phyloP scores from a whole-genome alignment of 257 asterid genomes.

The Penstemon newberryi region DNA sequence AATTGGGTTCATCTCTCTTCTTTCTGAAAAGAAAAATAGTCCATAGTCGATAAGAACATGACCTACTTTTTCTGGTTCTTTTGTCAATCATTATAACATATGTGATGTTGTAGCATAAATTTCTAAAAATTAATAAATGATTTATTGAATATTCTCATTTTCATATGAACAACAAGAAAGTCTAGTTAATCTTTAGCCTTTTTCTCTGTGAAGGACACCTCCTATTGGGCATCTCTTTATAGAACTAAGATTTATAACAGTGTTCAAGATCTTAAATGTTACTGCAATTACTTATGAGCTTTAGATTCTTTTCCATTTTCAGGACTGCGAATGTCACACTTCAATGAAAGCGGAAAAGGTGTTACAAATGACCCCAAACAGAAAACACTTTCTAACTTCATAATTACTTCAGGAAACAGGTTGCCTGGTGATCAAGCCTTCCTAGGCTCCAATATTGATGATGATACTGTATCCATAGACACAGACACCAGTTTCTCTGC shows the following conservation, averaged over 20 bases:
- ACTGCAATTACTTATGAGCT: neutral
- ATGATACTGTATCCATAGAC: conserved; percentile 34
- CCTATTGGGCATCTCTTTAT: neutral
- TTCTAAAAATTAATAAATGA: neutral
- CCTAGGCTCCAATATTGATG: conserved; percentile 35
- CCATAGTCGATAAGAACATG: neutral
- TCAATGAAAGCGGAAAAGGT: conserved; percentile 60
- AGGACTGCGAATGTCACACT: conserved; percentile 91
- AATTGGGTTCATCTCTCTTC: neutral
- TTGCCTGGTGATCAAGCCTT: conserved; percentile 28
- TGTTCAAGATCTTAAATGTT: neutral
- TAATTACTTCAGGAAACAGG: conserved; percentile 41
- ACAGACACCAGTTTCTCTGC: conserved; percentile 32
- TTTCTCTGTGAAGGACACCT: neutral
- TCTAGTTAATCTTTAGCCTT: neutral
- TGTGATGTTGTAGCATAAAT: neutral
- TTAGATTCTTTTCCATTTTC: conserved; percentile 21
- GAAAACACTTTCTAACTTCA: conserved; percentile 66
- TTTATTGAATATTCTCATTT: neutral
- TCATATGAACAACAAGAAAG: neutral
- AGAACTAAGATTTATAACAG: neutral
- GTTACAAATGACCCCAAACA: conserved; percentile 69
- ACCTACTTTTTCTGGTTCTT: neutral
- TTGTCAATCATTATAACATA: neutral
- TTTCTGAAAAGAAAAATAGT: neutral